These are phyloP conservation scores for Mycotypha africana DNA, from an alignment of 371 early-diverging fungal species.

Conservation along the genomic window DNA sequence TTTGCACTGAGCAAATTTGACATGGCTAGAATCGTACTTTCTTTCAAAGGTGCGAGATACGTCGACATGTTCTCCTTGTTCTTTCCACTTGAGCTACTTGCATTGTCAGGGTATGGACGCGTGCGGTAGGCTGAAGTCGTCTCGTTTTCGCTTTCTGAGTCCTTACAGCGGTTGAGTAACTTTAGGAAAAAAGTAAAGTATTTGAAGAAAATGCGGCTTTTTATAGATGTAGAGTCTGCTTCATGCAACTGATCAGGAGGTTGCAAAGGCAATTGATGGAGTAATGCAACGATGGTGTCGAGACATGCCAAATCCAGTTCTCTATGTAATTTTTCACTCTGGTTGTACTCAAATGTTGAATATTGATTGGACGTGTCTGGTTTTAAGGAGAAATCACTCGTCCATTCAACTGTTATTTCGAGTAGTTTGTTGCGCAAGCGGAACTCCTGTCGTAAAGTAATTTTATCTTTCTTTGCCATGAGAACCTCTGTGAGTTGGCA, in stretches of 20 bases:
- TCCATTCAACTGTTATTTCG: constrained; percentile 84
- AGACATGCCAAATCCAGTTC: constrained; percentile 82
- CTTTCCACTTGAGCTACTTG: constrained; percentile 3
- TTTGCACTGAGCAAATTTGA: constrained; percentile 88
- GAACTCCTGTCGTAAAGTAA: constrained; percentile 84
- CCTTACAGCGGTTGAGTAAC: constrained; percentile 76
- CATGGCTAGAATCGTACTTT: constrained; percentile 81
- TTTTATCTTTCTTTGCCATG: constrained; percentile 73
- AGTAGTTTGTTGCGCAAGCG: constrained; percentile 77
- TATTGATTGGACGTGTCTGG: constrained; percentile 32
- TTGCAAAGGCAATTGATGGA: constrained; percentile 81
- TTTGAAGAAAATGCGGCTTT: constrained; percentile 76
- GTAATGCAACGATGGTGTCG: constrained; percentile 74
- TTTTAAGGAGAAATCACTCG: constrained; percentile 66
- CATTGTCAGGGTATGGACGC: constrained; percentile 5
- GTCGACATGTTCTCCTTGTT: constrained; percentile 18
- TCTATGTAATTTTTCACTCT: constrained; percentile 61
- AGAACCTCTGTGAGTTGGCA: constrained; percentile 82
- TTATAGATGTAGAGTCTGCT: constrained; percentile 60
- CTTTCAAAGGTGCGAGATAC: constrained; percentile 60
- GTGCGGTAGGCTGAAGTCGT: constrained; percentile 2
- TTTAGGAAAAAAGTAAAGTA: constrained; percentile 89
- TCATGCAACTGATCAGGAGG: constrained; percentile 66
- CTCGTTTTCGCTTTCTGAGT: no score
- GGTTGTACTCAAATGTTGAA: constrained; percentile 28